Evolutionary conservation across 306 rosid species (phyloP).

Genomic region (Sicyos baderoa): DNA sequence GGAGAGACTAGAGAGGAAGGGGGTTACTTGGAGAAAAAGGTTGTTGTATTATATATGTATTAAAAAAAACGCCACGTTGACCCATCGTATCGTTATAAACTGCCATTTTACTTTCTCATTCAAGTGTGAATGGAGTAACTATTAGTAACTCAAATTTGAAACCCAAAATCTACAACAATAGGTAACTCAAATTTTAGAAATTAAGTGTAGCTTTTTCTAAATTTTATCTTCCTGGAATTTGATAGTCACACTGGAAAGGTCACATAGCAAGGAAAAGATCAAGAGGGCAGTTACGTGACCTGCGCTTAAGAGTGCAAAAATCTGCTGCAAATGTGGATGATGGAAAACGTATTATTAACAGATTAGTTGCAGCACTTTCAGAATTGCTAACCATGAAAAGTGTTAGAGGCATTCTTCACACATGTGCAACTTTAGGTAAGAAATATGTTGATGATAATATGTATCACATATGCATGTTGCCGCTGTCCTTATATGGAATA

Average conservation of each 20-base stretch:
- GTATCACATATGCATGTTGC: not conserved
- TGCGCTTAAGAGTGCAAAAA: conserved; percentile 56
- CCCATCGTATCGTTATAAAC: not conserved
- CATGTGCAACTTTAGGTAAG: conserved; percentile 71
- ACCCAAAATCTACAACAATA: not conserved
- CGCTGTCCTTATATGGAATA: not conserved
- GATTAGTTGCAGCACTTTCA: conserved; percentile 47
- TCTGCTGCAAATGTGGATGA: conserved; percentile 76
- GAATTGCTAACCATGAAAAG: conserved; percentile 50
- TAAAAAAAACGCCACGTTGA: not conserved
- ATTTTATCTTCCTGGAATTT: not conserved
- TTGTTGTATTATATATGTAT: no score
- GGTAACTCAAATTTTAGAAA: not conserved
- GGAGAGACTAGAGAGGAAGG: not conserved
- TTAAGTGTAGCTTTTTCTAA: not conserved
- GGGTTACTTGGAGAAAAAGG: not conserved
- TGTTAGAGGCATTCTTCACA: conserved; percentile 55
- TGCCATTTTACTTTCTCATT: not conserved
- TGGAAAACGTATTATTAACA: conserved; percentile 69
- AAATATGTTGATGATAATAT: conserved; percentile 19
- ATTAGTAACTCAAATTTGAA: not conserved
- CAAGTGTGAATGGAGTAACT: not conserved
- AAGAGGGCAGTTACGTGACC: conserved; percentile 47
- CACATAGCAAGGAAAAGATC: conserved; percentile 54
- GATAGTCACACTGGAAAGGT: conserved; percentile 80